These are phyloP conservation scores for Prunus armeniaca DNA, from an alignment of 306 rosid species.

Conservation along the genomic window DNA sequence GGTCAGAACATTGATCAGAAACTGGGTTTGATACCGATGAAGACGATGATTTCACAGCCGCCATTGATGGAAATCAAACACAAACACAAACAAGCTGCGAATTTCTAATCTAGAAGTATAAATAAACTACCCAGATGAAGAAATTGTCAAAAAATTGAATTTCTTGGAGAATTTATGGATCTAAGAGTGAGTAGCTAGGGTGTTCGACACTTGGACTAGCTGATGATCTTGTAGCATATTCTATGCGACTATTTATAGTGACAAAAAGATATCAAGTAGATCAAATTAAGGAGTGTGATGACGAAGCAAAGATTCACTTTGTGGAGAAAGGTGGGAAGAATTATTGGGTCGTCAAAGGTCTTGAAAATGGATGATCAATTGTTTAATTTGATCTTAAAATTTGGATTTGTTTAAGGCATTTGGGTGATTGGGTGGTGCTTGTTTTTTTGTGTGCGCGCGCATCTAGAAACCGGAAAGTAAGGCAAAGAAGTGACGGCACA, in stretches of 20 bases:
- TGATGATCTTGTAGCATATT: not conserved
- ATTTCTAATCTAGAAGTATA: not conserved
- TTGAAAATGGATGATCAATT: not conserved
- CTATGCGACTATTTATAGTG: not conserved
- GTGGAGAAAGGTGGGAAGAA: slow-evolving; percentile 7
- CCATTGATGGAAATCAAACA: not conserved
- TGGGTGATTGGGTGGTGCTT: not conserved
- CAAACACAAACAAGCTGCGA: not conserved
- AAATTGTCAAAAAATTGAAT: not conserved
- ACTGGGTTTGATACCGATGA: not conserved
- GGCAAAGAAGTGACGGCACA: slow-evolving; percentile 6
- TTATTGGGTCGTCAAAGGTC: slow-evolving; percentile 16
- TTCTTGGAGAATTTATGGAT: not conserved
- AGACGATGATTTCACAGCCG: not conserved
- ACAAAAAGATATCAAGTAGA: not conserved
- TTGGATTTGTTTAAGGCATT: not conserved
- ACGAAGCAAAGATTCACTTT: slow-evolving; percentile 9
- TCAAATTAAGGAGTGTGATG: slow-evolving; percentile 1
- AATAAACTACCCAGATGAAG: slow-evolving; percentile 1
- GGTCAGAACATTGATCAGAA: not conserved
- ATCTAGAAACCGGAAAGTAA: slow-evolving; percentile 17
- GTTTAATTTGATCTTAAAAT: not conserved
- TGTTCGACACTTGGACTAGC: slow-evolving; percentile 4
- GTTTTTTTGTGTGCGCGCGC: not conserved
- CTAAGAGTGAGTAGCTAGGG: not conserved